Percentiles rank a stretch among this genome's conserved stretches.
These are phyloP conservation scores for Lepidium aucheri DNA, from an alignment of 345 rosid genomes.

Conservation along the genomic window DNA sequence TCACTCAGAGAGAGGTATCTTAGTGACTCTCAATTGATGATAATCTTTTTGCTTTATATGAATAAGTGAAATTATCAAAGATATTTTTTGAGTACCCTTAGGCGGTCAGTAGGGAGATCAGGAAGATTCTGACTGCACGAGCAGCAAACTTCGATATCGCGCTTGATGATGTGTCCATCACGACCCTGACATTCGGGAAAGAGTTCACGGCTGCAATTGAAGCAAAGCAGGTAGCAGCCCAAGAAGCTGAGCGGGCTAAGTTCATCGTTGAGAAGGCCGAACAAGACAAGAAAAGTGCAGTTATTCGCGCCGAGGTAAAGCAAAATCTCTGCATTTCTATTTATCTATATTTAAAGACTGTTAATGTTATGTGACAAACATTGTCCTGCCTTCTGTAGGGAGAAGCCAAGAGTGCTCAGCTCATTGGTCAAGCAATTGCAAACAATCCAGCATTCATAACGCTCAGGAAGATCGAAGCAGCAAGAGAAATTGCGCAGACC, in stretches of 20 bases:
- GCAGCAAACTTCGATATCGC: constrained; percentile 63
- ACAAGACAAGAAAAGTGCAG: constrained; percentile 86
- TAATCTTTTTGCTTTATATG: not conserved
- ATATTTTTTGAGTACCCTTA: not conserved
- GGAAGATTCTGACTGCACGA: constrained; percentile 73
- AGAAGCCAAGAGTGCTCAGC: constrained; percentile 85
- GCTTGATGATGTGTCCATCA: constrained; percentile 90
- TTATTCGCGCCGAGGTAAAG: constrained; percentile 81
- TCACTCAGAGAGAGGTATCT: constrained; percentile 85
- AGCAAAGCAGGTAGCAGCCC: constrained; percentile 93
- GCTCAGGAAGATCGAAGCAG: constrained; percentile 82
- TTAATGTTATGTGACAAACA: not conserved
- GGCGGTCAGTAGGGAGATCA: constrained; percentile 78
- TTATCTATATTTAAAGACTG: not conserved
- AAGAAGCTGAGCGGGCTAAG: constrained; percentile 93
- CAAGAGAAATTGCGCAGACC: constrained; percentile 80
- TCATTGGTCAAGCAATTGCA: constrained; percentile 89
- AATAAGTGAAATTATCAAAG: not conserved
- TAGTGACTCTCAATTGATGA: not conserved
- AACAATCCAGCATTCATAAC: constrained; percentile 86
- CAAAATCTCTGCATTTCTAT: not conserved
- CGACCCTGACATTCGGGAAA: constrained; percentile 75
- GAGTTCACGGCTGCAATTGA: constrained; percentile 96
- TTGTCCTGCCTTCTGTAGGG: constrained; percentile 40
- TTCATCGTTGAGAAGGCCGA: constrained; percentile 93